These are phyloP conservation scores for Blakeslea trispora DNA, from an alignment of 371 early-diverging fungal genomes.

Conservation along the genomic window DNA sequence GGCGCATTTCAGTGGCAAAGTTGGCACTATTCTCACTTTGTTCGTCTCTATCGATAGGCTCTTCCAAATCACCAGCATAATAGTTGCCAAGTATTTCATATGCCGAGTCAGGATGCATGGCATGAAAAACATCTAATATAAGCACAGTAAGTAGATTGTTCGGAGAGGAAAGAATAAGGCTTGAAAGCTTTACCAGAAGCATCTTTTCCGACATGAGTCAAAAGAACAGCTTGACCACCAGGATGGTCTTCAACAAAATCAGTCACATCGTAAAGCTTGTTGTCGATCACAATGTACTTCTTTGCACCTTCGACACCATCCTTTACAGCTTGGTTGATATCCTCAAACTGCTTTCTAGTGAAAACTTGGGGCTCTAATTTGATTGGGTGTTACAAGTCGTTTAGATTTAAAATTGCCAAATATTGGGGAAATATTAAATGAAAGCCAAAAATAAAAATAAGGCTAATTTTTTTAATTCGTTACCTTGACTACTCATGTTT, in stretches of 20 bases:
- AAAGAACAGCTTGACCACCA: conserved; percentile 72
- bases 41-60: conserved; percentile 31
- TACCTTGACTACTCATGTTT: conserved; percentile 10
- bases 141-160: background rate
- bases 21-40: conserved; percentile 23
- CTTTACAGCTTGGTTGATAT: conserved; percentile 36
- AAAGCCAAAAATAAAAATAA: background rate
- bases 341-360: conserved; percentile 40
- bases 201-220: conserved; percentile 82
- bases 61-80: conserved; percentile 76
- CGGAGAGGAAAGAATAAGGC: background rate
- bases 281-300: conserved; percentile 74
- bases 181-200: conserved; percentile 62
- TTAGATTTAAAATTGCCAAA: conserved; percentile 6
- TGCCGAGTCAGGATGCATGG: conserved; percentile 78
- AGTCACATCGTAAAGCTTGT: conserved; percentile 85
- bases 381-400: conserved; percentile 12
- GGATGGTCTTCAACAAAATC: conserved; percentile 86
- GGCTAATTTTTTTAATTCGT: background rate
- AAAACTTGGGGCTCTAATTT: conserved; percentile 22
- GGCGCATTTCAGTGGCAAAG: conserved; percentile 66
- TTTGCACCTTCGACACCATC: conserved; percentile 55
- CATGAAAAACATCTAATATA: conserved; percentile 83
- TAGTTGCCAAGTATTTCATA: conserved; percentile 75
- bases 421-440: conserved; percentile 8